phyloP scores from a whole-genome alignment of 495 filamentous ascomycete genomes.

The Astrocystis sublimbata region DNA sequence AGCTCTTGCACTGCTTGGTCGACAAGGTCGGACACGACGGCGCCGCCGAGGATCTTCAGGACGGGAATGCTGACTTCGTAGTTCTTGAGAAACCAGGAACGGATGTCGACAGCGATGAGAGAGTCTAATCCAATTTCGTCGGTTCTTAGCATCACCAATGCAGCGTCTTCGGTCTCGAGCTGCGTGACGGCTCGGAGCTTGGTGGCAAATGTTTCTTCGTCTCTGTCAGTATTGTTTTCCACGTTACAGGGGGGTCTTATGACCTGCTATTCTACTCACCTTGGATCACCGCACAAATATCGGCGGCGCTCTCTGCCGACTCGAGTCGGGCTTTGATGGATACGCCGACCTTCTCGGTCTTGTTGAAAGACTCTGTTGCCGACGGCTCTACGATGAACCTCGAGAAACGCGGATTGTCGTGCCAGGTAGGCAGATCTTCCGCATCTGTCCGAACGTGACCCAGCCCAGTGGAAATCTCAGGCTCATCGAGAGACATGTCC shows the following conservation, averaged over 20 bases:
- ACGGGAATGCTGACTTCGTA: constrained; percentile 46
- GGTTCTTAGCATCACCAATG: not conserved
- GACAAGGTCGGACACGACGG: constrained; percentile 30
- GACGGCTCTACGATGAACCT: not conserved
- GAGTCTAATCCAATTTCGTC: constrained; percentile 18
- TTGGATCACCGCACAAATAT: not conserved
- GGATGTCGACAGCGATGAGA: constrained; percentile 42
- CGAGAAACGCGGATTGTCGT: not conserved
- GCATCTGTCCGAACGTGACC: not conserved
- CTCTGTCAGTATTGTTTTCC: not conserved
- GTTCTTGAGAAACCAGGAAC: constrained; percentile 44
- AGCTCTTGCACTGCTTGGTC: constrained; percentile 1
- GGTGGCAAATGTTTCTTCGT: not conserved
- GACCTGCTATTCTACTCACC: no score
- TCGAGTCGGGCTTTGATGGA: not conserved
- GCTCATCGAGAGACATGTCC: not conserved
- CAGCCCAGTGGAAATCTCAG: not conserved
- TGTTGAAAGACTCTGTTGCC: not conserved
- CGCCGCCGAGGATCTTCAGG: constrained; percentile 48
- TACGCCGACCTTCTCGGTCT: not conserved
- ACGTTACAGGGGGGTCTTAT: not conserved
- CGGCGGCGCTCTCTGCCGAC: not conserved
- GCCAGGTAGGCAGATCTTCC: not conserved
- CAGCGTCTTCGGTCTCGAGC: not conserved
- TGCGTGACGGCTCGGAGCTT: not conserved